phyloP scores from a whole-genome alignment of 1,284 basidiomycete species.

The Rhodotorula sp. region DNA sequence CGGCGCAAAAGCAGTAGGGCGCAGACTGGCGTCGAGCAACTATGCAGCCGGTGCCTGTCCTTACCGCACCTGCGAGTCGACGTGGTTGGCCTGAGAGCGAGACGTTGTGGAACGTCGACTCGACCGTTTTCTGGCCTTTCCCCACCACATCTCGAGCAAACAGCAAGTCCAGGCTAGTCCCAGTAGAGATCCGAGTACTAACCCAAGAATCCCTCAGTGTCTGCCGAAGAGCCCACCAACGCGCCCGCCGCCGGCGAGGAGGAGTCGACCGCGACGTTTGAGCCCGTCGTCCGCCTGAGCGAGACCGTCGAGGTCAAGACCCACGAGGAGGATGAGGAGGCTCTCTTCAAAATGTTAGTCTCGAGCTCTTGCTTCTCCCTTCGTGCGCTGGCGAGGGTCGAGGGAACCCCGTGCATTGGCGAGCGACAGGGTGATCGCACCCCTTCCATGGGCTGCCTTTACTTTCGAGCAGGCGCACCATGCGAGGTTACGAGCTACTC shows the following conservation, averaged over 20 bases:
- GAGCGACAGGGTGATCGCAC: too few species aligned
- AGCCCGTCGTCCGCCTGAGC: constrained; percentile 96
- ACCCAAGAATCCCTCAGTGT: constrained; percentile 1
- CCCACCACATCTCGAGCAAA: background rate
- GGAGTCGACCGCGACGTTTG: constrained; percentile 86
- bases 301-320: constrained; percentile 94
- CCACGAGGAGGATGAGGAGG: constrained; percentile 89
- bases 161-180: background rate
- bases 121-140: background rate
- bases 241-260: constrained; percentile 58
- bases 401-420: too few species aligned
- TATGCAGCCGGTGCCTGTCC: too few species aligned
- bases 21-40: too few species aligned
- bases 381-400: background rate
- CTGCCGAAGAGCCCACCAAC: constrained; percentile 31
- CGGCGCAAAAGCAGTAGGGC: too few species aligned
- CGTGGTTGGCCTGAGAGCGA: background rate
- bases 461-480: too few species aligned
- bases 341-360: constrained; percentile 88
- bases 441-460: too few species aligned
- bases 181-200: background rate
- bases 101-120: background rate
- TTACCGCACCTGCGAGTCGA: too few species aligned
- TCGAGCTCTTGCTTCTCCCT: constrained; percentile 30
- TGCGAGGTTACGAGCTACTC: too few species aligned